Conservation (phyloP, 306 rosid species). For the Mimosa pudica region DNA sequence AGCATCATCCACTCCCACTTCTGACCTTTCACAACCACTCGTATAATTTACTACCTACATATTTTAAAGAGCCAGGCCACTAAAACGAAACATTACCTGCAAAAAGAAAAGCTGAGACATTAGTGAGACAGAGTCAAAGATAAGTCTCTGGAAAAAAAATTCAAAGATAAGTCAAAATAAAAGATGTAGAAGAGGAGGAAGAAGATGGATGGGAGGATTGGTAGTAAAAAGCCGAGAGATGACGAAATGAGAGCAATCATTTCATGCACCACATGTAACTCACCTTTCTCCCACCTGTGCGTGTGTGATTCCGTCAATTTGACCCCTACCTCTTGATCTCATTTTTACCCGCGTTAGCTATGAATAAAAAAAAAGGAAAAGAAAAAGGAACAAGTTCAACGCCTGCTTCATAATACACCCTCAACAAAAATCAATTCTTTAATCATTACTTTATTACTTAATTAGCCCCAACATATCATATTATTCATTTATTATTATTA, state of each 20-base stretch:
- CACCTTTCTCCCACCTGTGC: conserved; percentile 31
- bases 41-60: no score
- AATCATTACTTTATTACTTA: conserved; percentile 4
- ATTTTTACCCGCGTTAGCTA: conserved; percentile 33
- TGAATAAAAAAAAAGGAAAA: conserved; percentile 19
- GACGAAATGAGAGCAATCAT: conserved; percentile 56
- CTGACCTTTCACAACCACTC: background rate
- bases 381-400: conserved; percentile 37
- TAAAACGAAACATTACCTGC: background rate
- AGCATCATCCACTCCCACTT: background rate
- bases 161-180: background rate
- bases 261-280: conserved; percentile 32
- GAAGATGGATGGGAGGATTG: background rate
- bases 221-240: conserved; percentile 36
- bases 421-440: background rate
- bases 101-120: background rate
- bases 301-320: conserved; percentile 32
- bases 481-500: background rate
- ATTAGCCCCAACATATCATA: conserved; percentile 33
- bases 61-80: background rate
- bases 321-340: background rate
- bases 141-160: background rate
- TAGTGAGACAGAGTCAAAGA: no score
- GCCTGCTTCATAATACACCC: conserved; percentile 33
- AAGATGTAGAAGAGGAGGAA: background rate